Conservation (phyloP, 495 filamentous ascomycete species). For the Daldinia grandis region DNA sequence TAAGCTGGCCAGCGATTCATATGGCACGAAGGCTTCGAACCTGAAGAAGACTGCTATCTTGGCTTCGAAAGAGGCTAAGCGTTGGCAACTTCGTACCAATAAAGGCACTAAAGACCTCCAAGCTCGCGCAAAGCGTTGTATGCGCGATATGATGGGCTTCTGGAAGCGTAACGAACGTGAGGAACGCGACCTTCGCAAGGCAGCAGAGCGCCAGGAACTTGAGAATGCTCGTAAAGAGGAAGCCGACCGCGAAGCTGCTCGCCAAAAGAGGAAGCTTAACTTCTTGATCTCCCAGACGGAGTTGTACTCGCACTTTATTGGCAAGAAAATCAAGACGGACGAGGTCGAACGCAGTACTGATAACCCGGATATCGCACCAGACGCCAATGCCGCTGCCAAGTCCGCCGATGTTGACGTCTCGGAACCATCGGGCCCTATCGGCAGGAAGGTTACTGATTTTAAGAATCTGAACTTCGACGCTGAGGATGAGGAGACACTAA, state of each 20-base stretch:
- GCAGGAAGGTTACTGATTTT: constrained; percentile 84
- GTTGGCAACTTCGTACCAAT: constrained; percentile 97
- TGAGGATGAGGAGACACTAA: constrained; percentile 85
- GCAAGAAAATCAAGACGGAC: constrained; percentile 97
- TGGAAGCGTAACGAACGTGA: constrained; percentile 99
- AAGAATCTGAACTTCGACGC: constrained; percentile 95
- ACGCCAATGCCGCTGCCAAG: constrained; percentile 52
- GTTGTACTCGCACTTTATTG: constrained; percentile 98
- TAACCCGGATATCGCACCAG: constrained; percentile 70
- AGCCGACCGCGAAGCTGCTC: constrained; percentile 94
- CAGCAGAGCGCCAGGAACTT: constrained; percentile 94
- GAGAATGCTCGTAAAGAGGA: constrained; percentile 97
- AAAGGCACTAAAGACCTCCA: constrained; percentile 98
- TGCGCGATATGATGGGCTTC: constrained; percentile 99
- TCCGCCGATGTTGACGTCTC: constrained; percentile 64
- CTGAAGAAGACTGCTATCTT: constrained; percentile 96
- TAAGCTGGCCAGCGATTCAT: constrained; percentile 82
- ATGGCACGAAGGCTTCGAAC: constrained; percentile 86
- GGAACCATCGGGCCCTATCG: constrained; percentile 64
- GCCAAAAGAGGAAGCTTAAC: constrained; percentile 98
- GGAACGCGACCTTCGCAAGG: constrained; percentile 91
- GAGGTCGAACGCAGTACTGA: constrained; percentile 91
- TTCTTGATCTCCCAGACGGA: constrained; percentile 99
- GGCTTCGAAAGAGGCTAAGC: constrained; percentile 93
- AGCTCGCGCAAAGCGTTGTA: constrained; percentile 93